Conservation (phyloP, 495 filamentous ascomycete genomes). For the Durotheca rogersii region DNA sequence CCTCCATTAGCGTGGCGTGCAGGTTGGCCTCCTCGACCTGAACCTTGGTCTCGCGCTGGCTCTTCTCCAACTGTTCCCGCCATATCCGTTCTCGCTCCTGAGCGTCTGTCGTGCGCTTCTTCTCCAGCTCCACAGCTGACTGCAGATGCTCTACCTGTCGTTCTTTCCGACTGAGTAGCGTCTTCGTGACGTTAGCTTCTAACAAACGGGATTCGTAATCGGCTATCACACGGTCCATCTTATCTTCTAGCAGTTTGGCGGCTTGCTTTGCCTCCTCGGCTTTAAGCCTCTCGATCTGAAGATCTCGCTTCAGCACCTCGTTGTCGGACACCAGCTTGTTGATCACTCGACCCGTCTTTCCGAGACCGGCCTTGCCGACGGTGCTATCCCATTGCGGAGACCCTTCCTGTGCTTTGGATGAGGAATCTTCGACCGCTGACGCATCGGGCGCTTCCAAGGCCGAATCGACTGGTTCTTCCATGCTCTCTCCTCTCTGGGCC, state of each 20-base stretch:
- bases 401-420: conserved; percentile 16
- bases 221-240: conserved; percentile 65
- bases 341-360: conserved; percentile 92
- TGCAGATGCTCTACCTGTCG: conserved; percentile 76
- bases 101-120: conserved; percentile 56
- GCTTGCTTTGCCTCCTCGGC: conserved; percentile 72
- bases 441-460: conserved; percentile 29
- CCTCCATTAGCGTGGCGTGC: conserved; percentile 54
- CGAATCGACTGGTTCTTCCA: conserved; percentile 10
- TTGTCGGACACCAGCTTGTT: conserved; percentile 87
- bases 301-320: conserved; percentile 77
- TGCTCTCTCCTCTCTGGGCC: conserved; percentile 19
- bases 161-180: conserved; percentile 72
- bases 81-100: conserved; percentile 63
- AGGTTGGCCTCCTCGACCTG: conserved; percentile 64
- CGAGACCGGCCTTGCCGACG: conserved; percentile 74
- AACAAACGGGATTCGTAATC: conserved; percentile 69
- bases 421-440: conserved; percentile 37
- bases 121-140: conserved; percentile 65
- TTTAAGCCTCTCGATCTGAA: conserved; percentile 68
- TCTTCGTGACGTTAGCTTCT: conserved; percentile 69
- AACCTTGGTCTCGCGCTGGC: conserved; percentile 58
- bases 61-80: conserved; percentile 61
- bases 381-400: conserved; percentile 65
- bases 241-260: conserved; percentile 70